Conservation (phyloP, 257 asterid genomes). For the Apocynum venetum region DNA sequence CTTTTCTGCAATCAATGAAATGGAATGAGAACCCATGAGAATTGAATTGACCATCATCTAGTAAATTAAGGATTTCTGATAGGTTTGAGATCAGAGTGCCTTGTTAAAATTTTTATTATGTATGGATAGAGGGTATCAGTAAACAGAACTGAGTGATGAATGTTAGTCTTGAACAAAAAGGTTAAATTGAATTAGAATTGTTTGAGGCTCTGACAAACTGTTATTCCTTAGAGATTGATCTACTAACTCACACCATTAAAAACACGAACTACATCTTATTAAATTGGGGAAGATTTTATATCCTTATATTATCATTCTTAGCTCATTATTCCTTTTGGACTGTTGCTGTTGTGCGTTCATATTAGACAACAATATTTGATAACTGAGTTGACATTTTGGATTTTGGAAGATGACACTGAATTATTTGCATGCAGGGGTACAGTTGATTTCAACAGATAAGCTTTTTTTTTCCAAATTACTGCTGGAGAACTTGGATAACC, state of each 20-base stretch:
- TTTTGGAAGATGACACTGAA: background rate
- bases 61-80: background rate
- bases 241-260: background rate
- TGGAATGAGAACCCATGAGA: background rate
- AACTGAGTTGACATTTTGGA: background rate
- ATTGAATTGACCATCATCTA: background rate
- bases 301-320: background rate
- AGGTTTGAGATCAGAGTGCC: background rate
- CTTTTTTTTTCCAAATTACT: background rate
- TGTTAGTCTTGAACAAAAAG: background rate
- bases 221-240: background rate
- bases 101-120: background rate
- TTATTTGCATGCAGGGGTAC: slow-evolving; percentile 7
- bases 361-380: background rate
- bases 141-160: background rate
- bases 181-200: background rate
- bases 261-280: background rate
- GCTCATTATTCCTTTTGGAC: background rate
- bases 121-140: background rate
- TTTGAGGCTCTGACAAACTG: background rate
- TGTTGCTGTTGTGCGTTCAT: background rate
- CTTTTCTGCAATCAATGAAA: background rate
- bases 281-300: background rate
- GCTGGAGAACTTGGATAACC: background rate
- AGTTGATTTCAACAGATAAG: slow-evolving; percentile 8